phyloP scores from a whole-genome alignment of 1,139 yeast genomes.

The Suhomyces guaymorum region DNA sequence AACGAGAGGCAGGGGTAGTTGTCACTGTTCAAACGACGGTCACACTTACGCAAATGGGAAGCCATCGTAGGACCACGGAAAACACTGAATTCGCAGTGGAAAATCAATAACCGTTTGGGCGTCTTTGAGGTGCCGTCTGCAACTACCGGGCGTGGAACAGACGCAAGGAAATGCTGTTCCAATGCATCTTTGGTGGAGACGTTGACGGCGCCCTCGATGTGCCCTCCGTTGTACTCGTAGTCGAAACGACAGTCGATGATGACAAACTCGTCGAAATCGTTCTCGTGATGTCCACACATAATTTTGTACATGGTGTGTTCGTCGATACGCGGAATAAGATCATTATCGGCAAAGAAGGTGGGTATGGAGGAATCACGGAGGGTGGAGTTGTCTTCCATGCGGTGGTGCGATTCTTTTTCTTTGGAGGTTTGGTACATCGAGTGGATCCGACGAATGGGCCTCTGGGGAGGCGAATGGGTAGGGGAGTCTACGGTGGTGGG shows the following conservation, averaged over 20 bases:
- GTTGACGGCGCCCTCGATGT: constrained; percentile 80
- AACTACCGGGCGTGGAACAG: too few relatives aligned
- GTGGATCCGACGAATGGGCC: constrained; percentile 57
- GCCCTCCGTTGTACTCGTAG: constrained; percentile 92
- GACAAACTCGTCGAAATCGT: constrained; percentile 58
- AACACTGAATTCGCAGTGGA: constrained; percentile 93
- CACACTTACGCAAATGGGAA: constrained; percentile 77
- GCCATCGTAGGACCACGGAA: constrained; percentile 95
- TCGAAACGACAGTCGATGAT: constrained; percentile 89
- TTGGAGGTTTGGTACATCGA: constrained; percentile 59
- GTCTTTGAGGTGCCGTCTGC: constrained; percentile 15
- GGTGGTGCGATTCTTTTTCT: constrained; percentile 35
- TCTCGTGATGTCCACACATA: constrained; percentile 54
- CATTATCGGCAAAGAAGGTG: constrained; percentile 55
- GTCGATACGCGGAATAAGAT: constrained; percentile 73
- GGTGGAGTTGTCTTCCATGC: constrained; percentile 40
- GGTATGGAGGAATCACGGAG: constrained; percentile 42
- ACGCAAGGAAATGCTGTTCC: constrained; percentile 48
- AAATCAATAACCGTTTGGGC: constrained; percentile 55
- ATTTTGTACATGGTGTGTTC: constrained; percentile 64
- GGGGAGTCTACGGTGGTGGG: neutral
- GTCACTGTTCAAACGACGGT: constrained; percentile 70
- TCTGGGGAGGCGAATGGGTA: constrained; percentile 6
- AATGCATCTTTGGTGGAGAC: constrained; percentile 69
- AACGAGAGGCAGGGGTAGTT: constrained; percentile 77